A percentile compares a stretch with the other conserved stretches of the same genome.
phyloP scores from a whole-genome alignment of 768 basidiomycete genomes.

The Heimioporus sp. region DNA sequence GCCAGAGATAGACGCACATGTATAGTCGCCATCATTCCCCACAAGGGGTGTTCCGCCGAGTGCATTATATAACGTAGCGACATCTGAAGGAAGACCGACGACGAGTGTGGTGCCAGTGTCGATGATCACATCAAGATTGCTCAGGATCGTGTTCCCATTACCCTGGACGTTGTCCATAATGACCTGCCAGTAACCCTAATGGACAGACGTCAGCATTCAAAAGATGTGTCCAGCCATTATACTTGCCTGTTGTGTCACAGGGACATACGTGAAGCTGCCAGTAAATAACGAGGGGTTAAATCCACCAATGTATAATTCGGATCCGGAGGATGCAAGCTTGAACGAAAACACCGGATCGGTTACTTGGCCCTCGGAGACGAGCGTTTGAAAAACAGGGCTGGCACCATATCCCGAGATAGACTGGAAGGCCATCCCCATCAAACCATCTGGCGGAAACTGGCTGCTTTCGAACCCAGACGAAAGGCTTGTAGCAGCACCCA shows the following conservation, averaged over 20 bases:
- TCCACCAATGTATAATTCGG: conserved; percentile 55
- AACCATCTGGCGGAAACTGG: conserved; percentile 21
- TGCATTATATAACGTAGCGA: conserved; percentile 15
- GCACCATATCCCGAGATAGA: conserved; percentile 34
- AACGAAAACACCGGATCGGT: conserved; percentile 42
- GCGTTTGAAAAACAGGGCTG: conserved; percentile 39
- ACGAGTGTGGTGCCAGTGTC: conserved; percentile 22
- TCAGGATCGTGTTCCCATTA: conserved; percentile 1
- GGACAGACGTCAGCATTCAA: neutral
- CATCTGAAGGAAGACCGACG: conserved; percentile 5
- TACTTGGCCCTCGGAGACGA: conserved; percentile 35
- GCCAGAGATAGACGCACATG: conserved; percentile 12
- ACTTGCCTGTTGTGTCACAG: conserved; percentile 8
- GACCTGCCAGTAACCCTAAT: conserved; percentile 21
- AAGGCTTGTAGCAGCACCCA: conserved; percentile 14
- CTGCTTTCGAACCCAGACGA: neutral
- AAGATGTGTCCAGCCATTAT: too few relatives aligned
- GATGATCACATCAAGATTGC: conserved; percentile 10
- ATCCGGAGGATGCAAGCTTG: conserved; percentile 39
- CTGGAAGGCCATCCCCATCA: conserved; percentile 43
- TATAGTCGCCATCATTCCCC: conserved; percentile 31
- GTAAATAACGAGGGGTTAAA: conserved; percentile 41
- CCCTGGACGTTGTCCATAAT: conserved; percentile 5
- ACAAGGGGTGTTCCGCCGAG: conserved; percentile 26
- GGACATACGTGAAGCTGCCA: conserved; percentile 40